phyloP scores from a whole-genome alignment of 2,329 filamentous ascomycete genomes.

The Rhexocercosporidium sp. region DNA sequence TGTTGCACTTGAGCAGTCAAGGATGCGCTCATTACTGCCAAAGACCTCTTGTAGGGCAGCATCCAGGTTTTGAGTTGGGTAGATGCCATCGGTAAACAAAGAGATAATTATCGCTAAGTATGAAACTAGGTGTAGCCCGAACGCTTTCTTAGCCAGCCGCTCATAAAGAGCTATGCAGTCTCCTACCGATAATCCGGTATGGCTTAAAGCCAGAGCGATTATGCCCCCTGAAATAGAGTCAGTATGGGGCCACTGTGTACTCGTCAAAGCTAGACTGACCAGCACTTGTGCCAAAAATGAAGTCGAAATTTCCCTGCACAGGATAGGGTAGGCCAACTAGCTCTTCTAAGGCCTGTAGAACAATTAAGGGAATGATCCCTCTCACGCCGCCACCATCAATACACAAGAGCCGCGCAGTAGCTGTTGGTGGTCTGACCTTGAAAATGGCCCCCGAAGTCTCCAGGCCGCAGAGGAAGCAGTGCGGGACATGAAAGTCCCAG shows the following conservation, averaged over 20 bases:
- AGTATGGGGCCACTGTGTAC: background rate
- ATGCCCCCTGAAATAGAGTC: conserved; percentile 26
- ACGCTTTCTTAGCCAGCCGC: conserved; percentile 23
- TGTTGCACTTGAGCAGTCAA: conserved; percentile 19
- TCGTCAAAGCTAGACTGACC: conserved; percentile 22
- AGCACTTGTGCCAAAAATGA: conserved; percentile 35
- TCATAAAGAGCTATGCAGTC: conserved; percentile 23
- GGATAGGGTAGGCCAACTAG: conserved; percentile 26
- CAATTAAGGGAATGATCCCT: conserved; percentile 34
- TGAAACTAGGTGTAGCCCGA: conserved; percentile 19
- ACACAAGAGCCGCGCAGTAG: conserved; percentile 22
- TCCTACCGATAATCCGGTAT: conserved; percentile 19
- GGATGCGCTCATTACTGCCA: conserved; percentile 18
- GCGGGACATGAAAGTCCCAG: conserved; percentile 35
- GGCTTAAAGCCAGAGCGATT: conserved; percentile 25
- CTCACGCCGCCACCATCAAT: conserved; percentile 44
- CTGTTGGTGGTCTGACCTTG: conserved; percentile 41
- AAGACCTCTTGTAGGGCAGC: conserved; percentile 26
- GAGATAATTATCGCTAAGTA: conserved; percentile 20
- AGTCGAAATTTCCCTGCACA: conserved; percentile 36
- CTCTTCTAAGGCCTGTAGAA: conserved; percentile 33
- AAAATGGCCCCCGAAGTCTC: conserved; percentile 24
- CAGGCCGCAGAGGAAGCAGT: conserved; percentile 39
- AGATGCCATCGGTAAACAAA: conserved; percentile 28
- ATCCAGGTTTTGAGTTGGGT: conserved; percentile 28